Percentiles rank a stretch among this genome's conserved stretches.
phyloP scores from a whole-genome alignment of 179 eudicot genomes.

The Nepenthes alata region DNA sequence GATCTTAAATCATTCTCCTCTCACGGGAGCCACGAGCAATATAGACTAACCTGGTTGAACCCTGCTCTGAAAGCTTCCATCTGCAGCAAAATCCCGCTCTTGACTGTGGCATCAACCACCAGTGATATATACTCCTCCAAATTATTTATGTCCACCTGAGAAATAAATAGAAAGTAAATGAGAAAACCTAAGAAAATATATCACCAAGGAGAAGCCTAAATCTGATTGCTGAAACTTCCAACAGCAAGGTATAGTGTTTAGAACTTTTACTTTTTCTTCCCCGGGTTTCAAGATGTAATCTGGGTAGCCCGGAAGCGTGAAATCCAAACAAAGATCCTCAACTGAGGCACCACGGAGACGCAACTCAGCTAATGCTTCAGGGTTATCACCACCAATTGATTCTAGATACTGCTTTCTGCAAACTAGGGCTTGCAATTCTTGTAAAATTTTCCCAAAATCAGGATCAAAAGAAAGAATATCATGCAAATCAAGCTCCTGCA shows the following conservation, averaged over 20 bases:
- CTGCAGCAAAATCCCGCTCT: slow-evolving; percentile 62
- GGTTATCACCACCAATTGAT: slow-evolving; percentile 50
- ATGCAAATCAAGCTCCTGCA: slow-evolving; percentile 95
- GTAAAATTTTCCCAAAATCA: slow-evolving; percentile 90
- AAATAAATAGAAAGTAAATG: slow-evolving; percentile 1
- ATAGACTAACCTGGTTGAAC: slow-evolving; percentile 60
- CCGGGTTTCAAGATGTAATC: slow-evolving; percentile 65
- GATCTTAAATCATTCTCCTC: background rate
- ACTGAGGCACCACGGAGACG: slow-evolving; percentile 58
- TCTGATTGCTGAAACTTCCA: too few relatives aligned
- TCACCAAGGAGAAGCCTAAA: background rate
- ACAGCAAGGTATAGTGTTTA: background rate
- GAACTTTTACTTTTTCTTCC: slow-evolving; percentile 46
- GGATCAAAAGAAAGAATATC: slow-evolving; percentile 81
- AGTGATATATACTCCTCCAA: slow-evolving; percentile 75
- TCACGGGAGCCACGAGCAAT: background rate
- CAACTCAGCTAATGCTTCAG: slow-evolving; percentile 41
- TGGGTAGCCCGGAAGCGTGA: slow-evolving; percentile 89
- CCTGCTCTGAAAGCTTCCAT: slow-evolving; percentile 93
- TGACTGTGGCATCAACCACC: slow-evolving; percentile 86
- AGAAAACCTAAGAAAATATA: slow-evolving; percentile 1
- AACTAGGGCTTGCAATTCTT: slow-evolving; percentile 79
- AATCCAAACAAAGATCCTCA: slow-evolving; percentile 88
- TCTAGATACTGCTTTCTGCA: slow-evolving; percentile 62
- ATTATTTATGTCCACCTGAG: slow-evolving; percentile 63